phyloP scores from a whole-genome alignment of 495 filamentous ascomycete species.

The Astrocystis sublimbata region DNA sequence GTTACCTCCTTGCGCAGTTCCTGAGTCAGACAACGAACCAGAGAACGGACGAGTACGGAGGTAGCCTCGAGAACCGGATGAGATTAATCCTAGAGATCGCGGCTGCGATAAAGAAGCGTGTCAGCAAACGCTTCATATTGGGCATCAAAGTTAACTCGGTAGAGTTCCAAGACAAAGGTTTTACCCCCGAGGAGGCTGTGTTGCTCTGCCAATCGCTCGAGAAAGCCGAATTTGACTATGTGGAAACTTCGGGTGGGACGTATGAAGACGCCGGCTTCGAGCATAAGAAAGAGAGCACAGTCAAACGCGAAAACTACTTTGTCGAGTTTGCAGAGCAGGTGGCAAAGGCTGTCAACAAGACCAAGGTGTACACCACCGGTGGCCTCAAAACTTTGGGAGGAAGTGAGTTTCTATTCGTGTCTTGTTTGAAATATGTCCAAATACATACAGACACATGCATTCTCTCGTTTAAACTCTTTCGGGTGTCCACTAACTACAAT shows the following conservation, averaged over 20 bases:
- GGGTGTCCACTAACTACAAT: neutral
- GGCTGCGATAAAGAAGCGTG: conserved; percentile 47
- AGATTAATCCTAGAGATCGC: conserved; percentile 56
- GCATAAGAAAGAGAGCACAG: conserved; percentile 55
- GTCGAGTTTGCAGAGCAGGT: conserved; percentile 64
- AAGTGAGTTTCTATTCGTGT: neutral
- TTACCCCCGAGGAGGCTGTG: conserved; percentile 56
- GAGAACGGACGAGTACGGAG: conserved; percentile 64
- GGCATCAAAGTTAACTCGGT: conserved; percentile 69
- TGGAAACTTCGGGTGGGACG: conserved; percentile 64
- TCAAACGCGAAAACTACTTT: conserved; percentile 64
- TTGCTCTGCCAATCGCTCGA: conserved; percentile 59
- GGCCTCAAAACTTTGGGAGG: conserved; percentile 58
- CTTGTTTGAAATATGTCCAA: neutral
- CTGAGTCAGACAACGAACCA: conserved; percentile 59
- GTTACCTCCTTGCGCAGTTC: conserved; percentile 69
- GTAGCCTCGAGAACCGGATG: conserved; percentile 55
- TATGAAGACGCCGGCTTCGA: conserved; percentile 54
- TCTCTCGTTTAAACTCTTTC: neutral
- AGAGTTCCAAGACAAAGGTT: conserved; percentile 61
- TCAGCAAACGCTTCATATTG: conserved; percentile 53
- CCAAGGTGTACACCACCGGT: conserved; percentile 61
- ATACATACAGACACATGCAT: neutral
- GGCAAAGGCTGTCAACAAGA: conserved; percentile 54
- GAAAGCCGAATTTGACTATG: conserved; percentile 58